Evolutionary conservation across 2,329 filamentous ascomycete genomes (phyloP), one percentile per base, ranked within the genome.

Genomic region (Aspergillus uvarum): DNA sequence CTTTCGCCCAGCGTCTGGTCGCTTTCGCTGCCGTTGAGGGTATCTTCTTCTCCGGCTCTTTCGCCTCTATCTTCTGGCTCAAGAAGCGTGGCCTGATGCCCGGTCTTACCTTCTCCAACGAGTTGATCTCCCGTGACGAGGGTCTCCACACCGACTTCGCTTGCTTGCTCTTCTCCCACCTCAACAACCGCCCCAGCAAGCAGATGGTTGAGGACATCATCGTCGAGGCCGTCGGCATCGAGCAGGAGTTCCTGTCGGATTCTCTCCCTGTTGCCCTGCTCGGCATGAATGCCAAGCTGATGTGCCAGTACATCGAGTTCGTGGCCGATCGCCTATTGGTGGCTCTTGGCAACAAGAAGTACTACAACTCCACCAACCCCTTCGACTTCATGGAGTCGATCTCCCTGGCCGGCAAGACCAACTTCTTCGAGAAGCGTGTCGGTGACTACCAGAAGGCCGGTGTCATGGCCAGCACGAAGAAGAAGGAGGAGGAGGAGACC

Each of bases 311-410:
- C 85, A 99, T 99, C 69, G 95, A 99, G 86, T 99, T 99, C 71
- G 95, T 99, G 52, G 95, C 95, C 65, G 95, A 99, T 78, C 91
- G 95, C 70, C 89, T 99, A 38, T 87, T 99, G 38, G 83, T 98
- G 60, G 89, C 95, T 32, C 90, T 99, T 51, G 95, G 95, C 73
- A 97, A 97, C 80, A 86, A 90, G 71, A 98, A 97, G 85, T 84
- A 90, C 72, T 99, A 96, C 87, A 91, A 95, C 75, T 83, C 89
- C 26, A 86, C 89, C 77, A 99, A 99, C 83, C 95, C 95, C 76
- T 99, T 99, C 77, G 95, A 99, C 85, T 99, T 99, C 80, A 99
- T 99, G 95, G 95, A 99, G 86, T 97, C 96, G 82, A 99, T 99
- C 80, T 98, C 95, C 22, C 86, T 99, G 11, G 91, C 92, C 55